Conservation (phyloP, 2,329 filamentous ascomycete species). For the Cladosporium colombiae region DNA sequence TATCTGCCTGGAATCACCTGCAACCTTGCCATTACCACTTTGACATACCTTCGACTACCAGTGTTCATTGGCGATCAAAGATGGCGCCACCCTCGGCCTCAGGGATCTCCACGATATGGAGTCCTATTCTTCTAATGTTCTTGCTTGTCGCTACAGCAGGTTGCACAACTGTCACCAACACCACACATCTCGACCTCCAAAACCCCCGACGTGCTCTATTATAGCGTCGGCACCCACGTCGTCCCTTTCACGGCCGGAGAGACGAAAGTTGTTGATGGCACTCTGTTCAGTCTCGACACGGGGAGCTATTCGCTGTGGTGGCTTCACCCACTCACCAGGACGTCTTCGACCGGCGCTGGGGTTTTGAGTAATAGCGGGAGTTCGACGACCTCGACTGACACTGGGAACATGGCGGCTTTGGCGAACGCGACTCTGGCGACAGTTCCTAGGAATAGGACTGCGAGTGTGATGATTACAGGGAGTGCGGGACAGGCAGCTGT, state of each 20-base stretch:
- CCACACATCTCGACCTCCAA: slow-evolving; percentile 2
- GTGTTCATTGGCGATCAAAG: not conserved
- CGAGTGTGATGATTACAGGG: not conserved
- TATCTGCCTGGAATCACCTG: not conserved
- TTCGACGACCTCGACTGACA: not conserved
- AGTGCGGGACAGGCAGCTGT: not conserved
- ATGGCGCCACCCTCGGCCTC: not conserved
- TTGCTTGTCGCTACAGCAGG: not conserved
- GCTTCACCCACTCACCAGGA: not conserved
- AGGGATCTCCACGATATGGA: not conserved
- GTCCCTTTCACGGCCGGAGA: not conserved
- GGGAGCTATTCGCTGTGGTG: not conserved
- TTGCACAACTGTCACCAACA: not conserved
- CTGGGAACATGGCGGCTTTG: too few species aligned
- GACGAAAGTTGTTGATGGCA: not conserved
- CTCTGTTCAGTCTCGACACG: not conserved
- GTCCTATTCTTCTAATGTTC: not conserved
- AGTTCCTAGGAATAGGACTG: not conserved
- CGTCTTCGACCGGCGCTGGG: not conserved
- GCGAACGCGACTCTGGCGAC: not conserved
- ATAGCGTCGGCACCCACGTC: not conserved
- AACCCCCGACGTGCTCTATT: not conserved
- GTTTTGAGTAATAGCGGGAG: not conserved
- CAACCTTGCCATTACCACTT: not conserved
- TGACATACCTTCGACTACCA: not conserved